Evolutionary conservation across 805 yeast species (phyloP).

Genomic region (Kuraishia borneana): DNA sequence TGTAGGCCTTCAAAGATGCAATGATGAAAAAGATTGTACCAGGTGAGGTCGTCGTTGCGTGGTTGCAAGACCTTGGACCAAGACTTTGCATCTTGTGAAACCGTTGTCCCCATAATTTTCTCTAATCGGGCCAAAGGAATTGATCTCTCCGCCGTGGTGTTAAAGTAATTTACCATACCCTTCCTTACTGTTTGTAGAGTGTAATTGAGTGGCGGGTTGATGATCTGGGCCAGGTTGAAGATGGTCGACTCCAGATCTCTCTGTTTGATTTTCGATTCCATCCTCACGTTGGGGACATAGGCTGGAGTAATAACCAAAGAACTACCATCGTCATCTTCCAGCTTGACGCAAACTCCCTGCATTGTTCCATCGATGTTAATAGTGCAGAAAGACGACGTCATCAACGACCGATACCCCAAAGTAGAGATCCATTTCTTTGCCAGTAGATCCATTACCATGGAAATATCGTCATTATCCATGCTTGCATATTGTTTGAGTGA

Average conservation of each 20-base stretch:
- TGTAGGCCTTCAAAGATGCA: constrained; percentile 37
- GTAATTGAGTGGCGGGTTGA: no score
- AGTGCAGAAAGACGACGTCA: constrained; percentile 33
- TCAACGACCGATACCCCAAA: constrained; percentile 19
- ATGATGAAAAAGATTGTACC: constrained; percentile 40
- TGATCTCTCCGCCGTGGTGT: no score
- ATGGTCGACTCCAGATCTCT: constrained; percentile 8
- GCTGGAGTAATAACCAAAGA: constrained; percentile 18
- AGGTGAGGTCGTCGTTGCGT: no score
- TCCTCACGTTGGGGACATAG: constrained; percentile 5
- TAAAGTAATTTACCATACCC: no score
- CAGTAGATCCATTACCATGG: constrained; percentile 26
- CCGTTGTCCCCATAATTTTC: no score
- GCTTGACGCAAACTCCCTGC: constrained; percentile 27
- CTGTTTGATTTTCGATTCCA: not conserved
- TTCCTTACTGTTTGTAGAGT: no score
- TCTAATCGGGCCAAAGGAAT: no score
- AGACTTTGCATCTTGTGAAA: no score
- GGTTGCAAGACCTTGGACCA: no score
- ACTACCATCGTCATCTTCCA: constrained; percentile 18
- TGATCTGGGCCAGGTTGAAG: constrained; percentile 2
- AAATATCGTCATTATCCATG: constrained; percentile 1
- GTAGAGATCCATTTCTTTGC: constrained; percentile 27
- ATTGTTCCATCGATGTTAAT: constrained; percentile 10
- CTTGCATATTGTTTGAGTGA: not conserved